Conservation (phyloP, 2,329 filamentous ascomycete species). For the Periconia macrospinosa region DNA sequence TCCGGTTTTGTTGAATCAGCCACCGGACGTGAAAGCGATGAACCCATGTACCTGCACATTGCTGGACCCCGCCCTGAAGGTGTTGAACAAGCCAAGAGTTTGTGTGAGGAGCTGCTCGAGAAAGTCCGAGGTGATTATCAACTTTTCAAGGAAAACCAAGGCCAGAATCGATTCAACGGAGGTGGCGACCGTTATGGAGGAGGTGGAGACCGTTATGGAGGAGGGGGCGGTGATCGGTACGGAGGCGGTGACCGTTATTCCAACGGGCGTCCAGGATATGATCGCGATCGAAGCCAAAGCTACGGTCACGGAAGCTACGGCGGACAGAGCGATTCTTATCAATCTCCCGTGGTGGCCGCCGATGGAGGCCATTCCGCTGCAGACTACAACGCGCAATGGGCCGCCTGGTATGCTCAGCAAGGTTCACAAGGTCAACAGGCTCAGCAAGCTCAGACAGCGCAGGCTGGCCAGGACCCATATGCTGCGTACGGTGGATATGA, state of each 20-base stretch:
- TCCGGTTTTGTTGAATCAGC: constrained; percentile 91
- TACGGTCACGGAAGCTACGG: constrained; percentile 44
- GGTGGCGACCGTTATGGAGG: constrained; percentile 42
- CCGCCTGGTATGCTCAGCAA: constrained; percentile 59
- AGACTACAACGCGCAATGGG: constrained; percentile 85
- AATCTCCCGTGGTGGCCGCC: constrained; percentile 46
- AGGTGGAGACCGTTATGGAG: constrained; percentile 21
- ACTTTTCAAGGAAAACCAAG: constrained; percentile 68
- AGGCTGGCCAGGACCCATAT: constrained; percentile 72
- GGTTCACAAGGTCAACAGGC: constrained; percentile 61
- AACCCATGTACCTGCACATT: constrained; percentile 95
- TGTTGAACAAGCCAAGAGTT: constrained; percentile 82
- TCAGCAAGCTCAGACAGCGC: constrained; percentile 63
- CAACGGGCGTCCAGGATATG: constrained; percentile 33
- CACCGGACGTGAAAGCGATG: constrained; percentile 88
- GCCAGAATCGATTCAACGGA: constrained; percentile 50
- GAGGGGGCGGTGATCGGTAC: constrained; percentile 43
- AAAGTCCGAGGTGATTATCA: constrained; percentile 92
- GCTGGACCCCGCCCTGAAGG: constrained; percentile 85
- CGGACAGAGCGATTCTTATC: constrained; percentile 40
- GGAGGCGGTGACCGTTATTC: constrained; percentile 40
- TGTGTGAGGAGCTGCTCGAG: constrained; percentile 83
- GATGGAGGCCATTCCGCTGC: constrained; percentile 43
- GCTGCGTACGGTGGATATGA: constrained; percentile 81
- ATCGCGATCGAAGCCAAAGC: constrained; percentile 44